These are phyloP conservation scores for Euphorbia schlechtendalii DNA, from an alignment of 441 rosid genomes.

Conservation along the genomic window DNA sequence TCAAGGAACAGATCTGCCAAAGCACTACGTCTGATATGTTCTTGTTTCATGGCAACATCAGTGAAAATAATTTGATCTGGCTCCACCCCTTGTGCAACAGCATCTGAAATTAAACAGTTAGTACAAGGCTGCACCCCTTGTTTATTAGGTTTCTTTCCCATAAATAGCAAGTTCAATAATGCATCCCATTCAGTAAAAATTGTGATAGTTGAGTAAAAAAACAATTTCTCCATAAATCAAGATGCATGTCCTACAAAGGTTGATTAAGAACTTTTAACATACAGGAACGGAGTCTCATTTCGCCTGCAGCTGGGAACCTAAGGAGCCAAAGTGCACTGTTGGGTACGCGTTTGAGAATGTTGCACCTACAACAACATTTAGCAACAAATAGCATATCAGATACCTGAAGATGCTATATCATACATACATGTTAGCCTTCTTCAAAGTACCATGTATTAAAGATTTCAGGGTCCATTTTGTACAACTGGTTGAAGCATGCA, in stretches of 20 bases:
- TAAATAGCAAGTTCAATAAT: not conserved
- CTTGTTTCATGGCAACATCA: slow-evolving; percentile 96
- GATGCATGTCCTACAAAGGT: not conserved
- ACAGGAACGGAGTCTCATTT: slow-evolving; percentile 85
- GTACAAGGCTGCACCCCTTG: too few relatives aligned
- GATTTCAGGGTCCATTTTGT: slow-evolving; percentile 99
- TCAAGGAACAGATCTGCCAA: slow-evolving; percentile 95
- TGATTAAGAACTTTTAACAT: slow-evolving; percentile 21
- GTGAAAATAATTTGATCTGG: slow-evolving; percentile 94
- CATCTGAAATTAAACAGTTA: slow-evolving; percentile 79
- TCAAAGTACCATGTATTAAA: slow-evolving; percentile 70
- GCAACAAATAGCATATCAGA: not conserved
- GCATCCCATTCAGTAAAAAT: not conserved
- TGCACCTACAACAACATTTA: slow-evolving; percentile 63
- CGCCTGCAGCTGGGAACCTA: slow-evolving; percentile 98
- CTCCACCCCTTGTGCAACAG: slow-evolving; percentile 75
- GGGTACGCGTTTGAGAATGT: slow-evolving; percentile 92
- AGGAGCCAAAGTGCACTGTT: slow-evolving; percentile 98
- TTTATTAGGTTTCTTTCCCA: not conserved
- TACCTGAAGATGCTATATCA: not conserved
- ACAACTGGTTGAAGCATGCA: slow-evolving; percentile 97
- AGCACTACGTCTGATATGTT: slow-evolving; percentile 92
- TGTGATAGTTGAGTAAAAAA: not conserved
- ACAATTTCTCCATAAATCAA: not conserved
- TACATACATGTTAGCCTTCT: not conserved